Conservation (phyloP, 441 rosid genomes). For the Populus hybrid region DNA sequence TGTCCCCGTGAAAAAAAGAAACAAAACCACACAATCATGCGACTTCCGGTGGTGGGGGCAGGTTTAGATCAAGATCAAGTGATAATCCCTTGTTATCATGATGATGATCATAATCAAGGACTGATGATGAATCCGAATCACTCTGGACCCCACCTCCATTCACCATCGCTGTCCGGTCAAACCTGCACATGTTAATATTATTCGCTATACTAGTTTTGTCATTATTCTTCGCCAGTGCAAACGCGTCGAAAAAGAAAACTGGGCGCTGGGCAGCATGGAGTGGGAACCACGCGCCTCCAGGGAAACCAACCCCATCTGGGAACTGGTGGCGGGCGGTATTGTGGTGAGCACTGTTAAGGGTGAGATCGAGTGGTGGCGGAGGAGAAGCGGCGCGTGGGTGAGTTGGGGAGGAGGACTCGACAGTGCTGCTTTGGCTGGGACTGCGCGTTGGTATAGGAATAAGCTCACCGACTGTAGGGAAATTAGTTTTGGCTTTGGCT, state of each 20-base stretch:
- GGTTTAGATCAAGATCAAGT: slow-evolving; percentile 58
- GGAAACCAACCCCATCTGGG: not conserved
- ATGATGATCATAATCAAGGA: slow-evolving; percentile 43
- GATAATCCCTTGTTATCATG: slow-evolving; percentile 21
- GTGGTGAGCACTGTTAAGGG: slow-evolving; percentile 25
- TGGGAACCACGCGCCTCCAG: slow-evolving; percentile 31
- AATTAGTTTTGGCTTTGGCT: slow-evolving; percentile 71
- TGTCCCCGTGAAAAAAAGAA: not conserved
- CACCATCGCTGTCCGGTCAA: slow-evolving; percentile 23
- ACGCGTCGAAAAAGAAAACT: slow-evolving; percentile 44
- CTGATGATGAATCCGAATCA: slow-evolving; percentile 61
- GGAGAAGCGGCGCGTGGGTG: slow-evolving; percentile 32
- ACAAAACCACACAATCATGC: slow-evolving; percentile 3
- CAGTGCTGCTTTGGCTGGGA: slow-evolving; percentile 64
- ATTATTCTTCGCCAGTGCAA: slow-evolving; percentile 18
- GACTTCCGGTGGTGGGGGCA: slow-evolving; percentile 40
- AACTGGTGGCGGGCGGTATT: not conserved
- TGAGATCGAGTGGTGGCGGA: slow-evolving; percentile 27
- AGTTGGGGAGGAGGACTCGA: slow-evolving; percentile 43
- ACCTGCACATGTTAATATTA: slow-evolving; percentile 3
- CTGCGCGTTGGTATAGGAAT: slow-evolving; percentile 36
- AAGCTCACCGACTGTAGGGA: slow-evolving; percentile 27
- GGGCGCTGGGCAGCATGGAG: slow-evolving; percentile 39
- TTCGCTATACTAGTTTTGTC: not conserved
- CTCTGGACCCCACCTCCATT: slow-evolving; percentile 32